Evolutionary conservation across 805 yeast genomes (phyloP), one percentile per base, ranked within the genome.

Genomic region (Saccharomycopsis sp.): DNA sequence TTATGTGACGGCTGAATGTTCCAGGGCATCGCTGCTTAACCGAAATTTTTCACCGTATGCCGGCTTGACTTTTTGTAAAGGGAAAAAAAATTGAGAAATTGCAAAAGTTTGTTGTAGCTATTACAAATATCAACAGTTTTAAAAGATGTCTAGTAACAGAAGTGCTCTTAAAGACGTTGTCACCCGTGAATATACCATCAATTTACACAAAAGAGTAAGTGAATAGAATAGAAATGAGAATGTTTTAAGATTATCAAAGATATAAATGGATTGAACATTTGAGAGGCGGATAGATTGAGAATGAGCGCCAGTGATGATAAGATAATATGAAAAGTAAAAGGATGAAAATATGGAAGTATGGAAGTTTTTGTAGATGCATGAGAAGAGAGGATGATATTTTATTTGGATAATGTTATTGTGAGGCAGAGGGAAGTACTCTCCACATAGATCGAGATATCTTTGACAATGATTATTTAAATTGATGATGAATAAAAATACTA

Each of bases 111-210:
- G 11, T 35, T 35, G 14, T 9, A 27, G 11, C 13, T 27, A 9
- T 27, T 21, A 22, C 29, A 31, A 40, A 9, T 20, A 40, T 20
- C 43, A 26, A 19, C n/a, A 39, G 14, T 27, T 21, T 3, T 24
- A 54, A 49, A 62, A 60, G 59, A 69, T 70, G 74, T 71, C 74
- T 60, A 70, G 70, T 48, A 57, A 58, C 60, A 74, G 74, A 72
- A 78, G 81, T 74, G 94, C 90, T 74, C 78, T 88, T 71, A 85
- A 85, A 78, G 97, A 93, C 89, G 96, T 88, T 75, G 97, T 93
- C 75, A 85, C 98, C 73, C 95, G 99, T 76, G 99, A 93, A 79
- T 93, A 93, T 87, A 93, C 98, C 82, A 89, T 93, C 75, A 90
- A 93, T 87, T 78, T 90, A 75, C 96, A 88, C 95, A 90, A 88